Percentiles rank a stretch among this genome's conserved stretches.
Conservation (phyloP, 768 basidiomycete genomes). For the Hydnum rufescens region DNA sequence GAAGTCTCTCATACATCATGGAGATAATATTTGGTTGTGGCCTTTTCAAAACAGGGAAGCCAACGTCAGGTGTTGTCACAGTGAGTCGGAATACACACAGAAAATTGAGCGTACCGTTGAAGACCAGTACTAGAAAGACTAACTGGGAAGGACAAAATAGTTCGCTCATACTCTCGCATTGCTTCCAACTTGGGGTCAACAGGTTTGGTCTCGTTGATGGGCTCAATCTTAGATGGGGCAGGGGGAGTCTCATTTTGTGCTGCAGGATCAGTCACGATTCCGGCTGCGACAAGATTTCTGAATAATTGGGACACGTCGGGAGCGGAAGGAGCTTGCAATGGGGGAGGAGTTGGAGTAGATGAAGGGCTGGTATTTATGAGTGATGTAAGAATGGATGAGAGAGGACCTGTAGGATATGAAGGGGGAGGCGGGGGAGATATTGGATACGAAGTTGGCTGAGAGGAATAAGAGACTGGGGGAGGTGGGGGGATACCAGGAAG, state of each 20-base stretch:
- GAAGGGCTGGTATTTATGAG: constrained; percentile 2
- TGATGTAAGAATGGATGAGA: not conserved
- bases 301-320: constrained; percentile 12
- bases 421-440: constrained; percentile 4
- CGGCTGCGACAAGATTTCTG: constrained; percentile 58
- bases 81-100: not conserved
- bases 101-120: constrained; percentile 30
- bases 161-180: constrained; percentile 36
- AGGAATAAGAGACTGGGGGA: constrained; percentile 3
- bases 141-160: constrained; percentile 38
- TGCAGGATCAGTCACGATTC: constrained; percentile 31
- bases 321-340: constrained; percentile 15
- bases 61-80: not conserved
- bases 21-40: constrained; percentile 39
- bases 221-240: not conserved
- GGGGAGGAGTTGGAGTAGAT: constrained; percentile 17
- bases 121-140: constrained; percentile 51
- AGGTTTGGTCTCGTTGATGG: constrained; percentile 5
- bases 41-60: constrained; percentile 18
- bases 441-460: not conserved
- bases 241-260: not conserved
- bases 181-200: constrained; percentile 29
- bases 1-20: constrained; percentile 54
- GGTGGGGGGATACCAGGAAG: constrained; percentile 17
- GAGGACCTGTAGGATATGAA: constrained; percentile 1